Percentiles rank a stretch among this genome's conserved stretches.
phyloP scores from a whole-genome alignment of 2,329 filamentous ascomycete genomes.

The Calycina herbarum region DNA sequence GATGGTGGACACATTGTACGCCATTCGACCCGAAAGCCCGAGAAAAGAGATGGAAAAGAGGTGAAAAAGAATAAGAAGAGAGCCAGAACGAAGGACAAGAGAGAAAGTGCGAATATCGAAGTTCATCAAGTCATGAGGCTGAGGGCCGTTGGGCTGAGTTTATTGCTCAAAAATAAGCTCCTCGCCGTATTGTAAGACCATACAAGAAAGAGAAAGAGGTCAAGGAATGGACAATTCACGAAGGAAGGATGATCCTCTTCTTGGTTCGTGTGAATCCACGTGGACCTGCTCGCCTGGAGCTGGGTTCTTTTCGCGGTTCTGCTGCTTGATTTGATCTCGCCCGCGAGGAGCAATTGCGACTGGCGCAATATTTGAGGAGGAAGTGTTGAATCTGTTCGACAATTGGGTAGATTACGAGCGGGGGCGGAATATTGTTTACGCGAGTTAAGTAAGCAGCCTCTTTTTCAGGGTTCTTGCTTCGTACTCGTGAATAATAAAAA shows the following conservation, averaged over 20 bases:
- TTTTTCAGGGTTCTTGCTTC: background rate
- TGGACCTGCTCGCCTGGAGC: background rate
- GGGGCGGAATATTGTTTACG: constrained; percentile 3
- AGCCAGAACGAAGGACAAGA: constrained; percentile 5
- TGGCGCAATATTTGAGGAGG: background rate
- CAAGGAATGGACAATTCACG: background rate
- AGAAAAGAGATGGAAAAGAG: background rate
- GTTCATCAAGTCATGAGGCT: constrained; percentile 1
- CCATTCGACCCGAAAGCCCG: constrained; percentile 14
- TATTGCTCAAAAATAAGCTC: background rate
- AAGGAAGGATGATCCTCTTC: constrained; percentile 1
- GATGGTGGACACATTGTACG: constrained; percentile 8
- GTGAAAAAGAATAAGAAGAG: background rate
- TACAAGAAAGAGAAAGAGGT: background rate
- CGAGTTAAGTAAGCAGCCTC: constrained; percentile 1
- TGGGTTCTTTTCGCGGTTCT: background rate
- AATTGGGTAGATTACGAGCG: constrained; percentile 3
- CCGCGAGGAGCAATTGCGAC: background rate
- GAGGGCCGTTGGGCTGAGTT: background rate
- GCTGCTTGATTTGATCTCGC: constrained; percentile 1
- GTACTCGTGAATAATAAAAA: too few relatives aligned
- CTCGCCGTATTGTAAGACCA: constrained; percentile 6
- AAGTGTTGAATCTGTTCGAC: background rate
- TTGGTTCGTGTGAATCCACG: background rate
- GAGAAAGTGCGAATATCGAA: background rate